phyloP scores from a whole-genome alignment of 176 grass and related monocot genomes.

The Oryza glumipatula region DNA sequence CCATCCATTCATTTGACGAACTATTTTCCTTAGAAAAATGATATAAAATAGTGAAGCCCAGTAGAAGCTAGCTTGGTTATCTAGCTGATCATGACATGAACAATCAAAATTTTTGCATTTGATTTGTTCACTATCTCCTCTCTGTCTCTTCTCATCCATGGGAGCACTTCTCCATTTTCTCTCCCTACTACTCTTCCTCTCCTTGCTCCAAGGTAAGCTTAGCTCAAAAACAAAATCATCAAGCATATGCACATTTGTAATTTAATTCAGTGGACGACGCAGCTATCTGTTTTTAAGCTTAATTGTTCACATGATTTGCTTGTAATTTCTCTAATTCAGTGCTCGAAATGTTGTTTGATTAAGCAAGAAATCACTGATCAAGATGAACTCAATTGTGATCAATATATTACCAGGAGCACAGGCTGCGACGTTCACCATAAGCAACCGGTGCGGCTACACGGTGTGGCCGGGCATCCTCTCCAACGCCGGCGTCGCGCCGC shows the following conservation, averaged over 20 bases:
- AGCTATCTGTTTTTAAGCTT: background rate
- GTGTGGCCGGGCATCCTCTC: conserved; percentile 69
- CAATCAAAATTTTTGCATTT: background rate
- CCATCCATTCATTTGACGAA: conserved; percentile 17
- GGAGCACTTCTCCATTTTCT: conserved; percentile 28
- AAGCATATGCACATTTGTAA: background rate
- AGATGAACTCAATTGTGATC: background rate
- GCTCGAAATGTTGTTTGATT: background rate
- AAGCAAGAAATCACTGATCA: background rate
- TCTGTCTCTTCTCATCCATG: conserved; percentile 30
- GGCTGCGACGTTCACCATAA: conserved; percentile 43
- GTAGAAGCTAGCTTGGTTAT: background rate
- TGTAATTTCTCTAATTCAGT: background rate
- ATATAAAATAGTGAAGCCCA: background rate
- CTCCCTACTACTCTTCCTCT: conserved; percentile 18
- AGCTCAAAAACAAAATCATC: background rate
- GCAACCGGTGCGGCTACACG: conserved; percentile 53
- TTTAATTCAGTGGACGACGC: too few species aligned
- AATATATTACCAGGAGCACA: conserved; percentile 11
- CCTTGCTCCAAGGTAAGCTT: conserved; percentile 41
- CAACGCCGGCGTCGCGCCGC: conserved; percentile 41
- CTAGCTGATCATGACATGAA: conserved; percentile 7
- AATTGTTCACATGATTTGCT: background rate
- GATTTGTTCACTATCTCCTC: background rate
- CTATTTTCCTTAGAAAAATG: background rate